Evolutionary conservation across 1,139 yeast species (phyloP).

Genomic region (Magnusiomyces tetraspermus): DNA sequence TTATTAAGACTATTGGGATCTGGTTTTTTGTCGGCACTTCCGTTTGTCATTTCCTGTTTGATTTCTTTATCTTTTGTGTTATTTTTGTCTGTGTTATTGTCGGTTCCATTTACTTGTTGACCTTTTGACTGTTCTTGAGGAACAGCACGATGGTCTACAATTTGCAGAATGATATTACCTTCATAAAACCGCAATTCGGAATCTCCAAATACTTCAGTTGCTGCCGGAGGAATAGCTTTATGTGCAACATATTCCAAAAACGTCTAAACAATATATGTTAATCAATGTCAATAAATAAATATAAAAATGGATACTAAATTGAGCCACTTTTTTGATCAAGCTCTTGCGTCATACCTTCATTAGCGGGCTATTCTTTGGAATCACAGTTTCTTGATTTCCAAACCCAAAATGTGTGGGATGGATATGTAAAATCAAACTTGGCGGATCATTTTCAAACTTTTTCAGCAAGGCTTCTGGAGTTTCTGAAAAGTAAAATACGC

Average conservation of each 20-base stretch:
- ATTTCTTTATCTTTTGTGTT: neutral
- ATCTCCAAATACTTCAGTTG: constrained; percentile 81
- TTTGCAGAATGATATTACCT: constrained; percentile 77
- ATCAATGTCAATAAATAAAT: neutral
- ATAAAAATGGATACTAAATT: too few relatives aligned
- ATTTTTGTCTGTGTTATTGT: too few relatives aligned
- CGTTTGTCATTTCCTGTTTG: neutral
- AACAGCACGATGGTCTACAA: constrained; percentile 58
- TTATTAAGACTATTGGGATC: too few relatives aligned
- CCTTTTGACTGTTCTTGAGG: constrained; percentile 11
- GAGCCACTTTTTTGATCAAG: neutral
- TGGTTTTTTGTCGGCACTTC: too few relatives aligned
- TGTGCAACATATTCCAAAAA: constrained; percentile 70
- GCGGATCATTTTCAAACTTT: constrained; percentile 68
- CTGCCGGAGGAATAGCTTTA: constrained; percentile 81
- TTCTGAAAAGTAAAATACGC: constrained; percentile 37
- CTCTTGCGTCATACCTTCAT: constrained; percentile 35
- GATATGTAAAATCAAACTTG: constrained; percentile 80
- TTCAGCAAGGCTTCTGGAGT: constrained; percentile 65
- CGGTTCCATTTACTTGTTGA: constrained; percentile 3
- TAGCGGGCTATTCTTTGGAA: constrained; percentile 75
- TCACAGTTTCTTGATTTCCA: constrained; percentile 65
- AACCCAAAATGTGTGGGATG: constrained; percentile 83
- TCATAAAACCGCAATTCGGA: constrained; percentile 76
- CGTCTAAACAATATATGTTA: constrained; percentile 16